These are phyloP conservation scores for Podosphaera xanthii DNA, from an alignment of 2,329 filamentous ascomycete species.

Conservation along the genomic window DNA sequence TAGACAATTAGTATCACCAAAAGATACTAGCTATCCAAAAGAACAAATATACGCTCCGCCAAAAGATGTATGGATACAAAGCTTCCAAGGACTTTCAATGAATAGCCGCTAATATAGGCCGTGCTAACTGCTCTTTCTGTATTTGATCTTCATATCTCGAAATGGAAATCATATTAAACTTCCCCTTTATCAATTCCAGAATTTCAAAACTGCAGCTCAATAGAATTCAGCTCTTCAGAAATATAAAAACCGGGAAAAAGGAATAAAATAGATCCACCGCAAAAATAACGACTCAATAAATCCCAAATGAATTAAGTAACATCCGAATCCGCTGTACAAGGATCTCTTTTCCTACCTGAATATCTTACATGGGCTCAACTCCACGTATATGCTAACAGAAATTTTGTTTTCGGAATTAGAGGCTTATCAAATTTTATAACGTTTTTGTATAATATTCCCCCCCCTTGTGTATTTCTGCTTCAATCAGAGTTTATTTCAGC, in stretches of 20 bases:
- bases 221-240: not conserved
- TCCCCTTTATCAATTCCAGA: not conserved
- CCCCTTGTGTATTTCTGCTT: not conserved
- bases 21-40: conserved; percentile 20
- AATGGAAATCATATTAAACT: not conserved
- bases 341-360: not conserved
- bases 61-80: conserved; percentile 32
- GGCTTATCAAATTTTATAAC: not conserved
- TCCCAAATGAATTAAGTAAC: not conserved
- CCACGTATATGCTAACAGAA: not conserved
- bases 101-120: conserved; percentile 20
- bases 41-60: conserved; percentile 19
- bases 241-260: not conserved
- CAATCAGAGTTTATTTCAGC: not conserved
- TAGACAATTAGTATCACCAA: conserved; percentile 17
- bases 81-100: conserved; percentile 49
- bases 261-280: not conserved
- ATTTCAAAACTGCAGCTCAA: not conserved
- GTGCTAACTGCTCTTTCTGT: not conserved
- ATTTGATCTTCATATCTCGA: not conserved
- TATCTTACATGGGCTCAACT: not conserved
- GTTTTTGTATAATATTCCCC: not conserved
- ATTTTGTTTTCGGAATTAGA: not conserved
- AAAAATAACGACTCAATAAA: not conserved
- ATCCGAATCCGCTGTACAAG: not conserved